Evolutionary conservation across 2,329 filamentous ascomycete genomes (phyloP).

Genomic region (Fusarium ramigenum): DNA sequence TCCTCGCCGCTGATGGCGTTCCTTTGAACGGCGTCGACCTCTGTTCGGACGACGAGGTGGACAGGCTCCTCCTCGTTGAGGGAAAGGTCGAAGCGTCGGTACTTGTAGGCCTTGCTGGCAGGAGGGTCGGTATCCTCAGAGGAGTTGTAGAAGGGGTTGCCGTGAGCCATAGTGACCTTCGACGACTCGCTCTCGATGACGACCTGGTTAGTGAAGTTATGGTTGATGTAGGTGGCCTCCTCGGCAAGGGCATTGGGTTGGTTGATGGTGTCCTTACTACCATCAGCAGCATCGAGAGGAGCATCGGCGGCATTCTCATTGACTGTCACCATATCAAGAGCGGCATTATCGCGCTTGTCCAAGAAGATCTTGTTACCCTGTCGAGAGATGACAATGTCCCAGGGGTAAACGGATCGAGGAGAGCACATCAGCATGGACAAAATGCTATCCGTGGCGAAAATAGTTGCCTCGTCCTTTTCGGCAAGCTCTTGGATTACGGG

Average conservation of each 20-base stretch:
- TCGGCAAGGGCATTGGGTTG: constrained; percentile 91
- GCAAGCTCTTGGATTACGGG: constrained; percentile 97
- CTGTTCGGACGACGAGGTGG: constrained; percentile 91
- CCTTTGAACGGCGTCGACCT: constrained; percentile 95
- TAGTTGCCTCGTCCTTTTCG: constrained; percentile 93
- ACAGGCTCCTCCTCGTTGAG: constrained; percentile 95
- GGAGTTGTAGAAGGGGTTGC: constrained; percentile 97
- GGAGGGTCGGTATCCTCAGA: constrained; percentile 92
- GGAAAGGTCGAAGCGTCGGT: constrained; percentile 94
- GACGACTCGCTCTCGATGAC: constrained; percentile 81
- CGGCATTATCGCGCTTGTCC: constrained; percentile 96
- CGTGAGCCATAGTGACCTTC: constrained; percentile 85
- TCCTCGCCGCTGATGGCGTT: constrained; percentile 92
- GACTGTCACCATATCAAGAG: constrained; percentile 96
- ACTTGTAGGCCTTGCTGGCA: constrained; percentile 97
- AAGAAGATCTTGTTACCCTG: constrained; percentile 98
- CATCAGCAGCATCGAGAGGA: constrained; percentile 88
- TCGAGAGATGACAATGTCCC: constrained; percentile 94
- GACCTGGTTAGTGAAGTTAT: constrained; percentile 98
- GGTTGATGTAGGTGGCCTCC: constrained; percentile 99
- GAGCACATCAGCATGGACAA: constrained; percentile 99
- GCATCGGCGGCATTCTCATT: constrained; percentile 98
- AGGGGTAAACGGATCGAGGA: constrained; percentile 94
- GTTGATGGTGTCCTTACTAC: constrained; percentile 94
- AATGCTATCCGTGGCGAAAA: constrained; percentile 97